Evolutionary conservation across 1,284 basidiomycete species (phyloP), one percentile per base, ranked within the genome.

Genomic region (Ceratobasidium sp.): DNA sequence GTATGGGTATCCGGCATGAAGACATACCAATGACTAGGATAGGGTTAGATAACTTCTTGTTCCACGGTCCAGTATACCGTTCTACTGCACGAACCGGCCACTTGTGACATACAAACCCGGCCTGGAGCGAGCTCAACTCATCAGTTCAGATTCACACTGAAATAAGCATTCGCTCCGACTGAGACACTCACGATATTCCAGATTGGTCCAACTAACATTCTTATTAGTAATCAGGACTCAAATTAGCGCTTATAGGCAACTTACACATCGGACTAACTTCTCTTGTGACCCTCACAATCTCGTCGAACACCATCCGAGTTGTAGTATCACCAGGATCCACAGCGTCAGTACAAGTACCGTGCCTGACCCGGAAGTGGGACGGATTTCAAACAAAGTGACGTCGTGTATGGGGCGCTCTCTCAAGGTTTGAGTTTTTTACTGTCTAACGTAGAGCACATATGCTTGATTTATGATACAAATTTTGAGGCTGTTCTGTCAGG

Each of bases 21-120:
- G 13, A 58, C 42, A n/a, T 23, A 75, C 71, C 78, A 26, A 79
- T 71, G 15, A 79, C 73, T n/a, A 79, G 40, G 42, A 79, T 72
- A 3, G 73, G 42, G 46, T 79, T 77, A 4, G 78, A 33, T 9
- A 79, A 55, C 44, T 56, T 70, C 18, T 58, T 67, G 60, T 73
- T 71, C 67, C 70, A 71, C 13, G 70, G 77, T 3, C 69, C 63
- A n/a, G 60, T 49, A 55, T 73, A 73, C 2, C 77, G 77, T 46
- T 78, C 69, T 12, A 78, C 77, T 26, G 77, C 77, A 9, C 77
- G 70, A 13, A 44, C 58, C 4, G 77, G 77, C 77, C 77, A 78
- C 0, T n/a, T 18, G 46, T 64, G 69, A 20, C 77, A 78, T n/a
- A 39, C 7, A 13, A 51, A 64, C 28, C 71, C 60, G 40, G 28